Evolutionary conservation across 169 alveolate species (phyloP).

Genomic region (Perkinsus chesapeaki): DNA sequence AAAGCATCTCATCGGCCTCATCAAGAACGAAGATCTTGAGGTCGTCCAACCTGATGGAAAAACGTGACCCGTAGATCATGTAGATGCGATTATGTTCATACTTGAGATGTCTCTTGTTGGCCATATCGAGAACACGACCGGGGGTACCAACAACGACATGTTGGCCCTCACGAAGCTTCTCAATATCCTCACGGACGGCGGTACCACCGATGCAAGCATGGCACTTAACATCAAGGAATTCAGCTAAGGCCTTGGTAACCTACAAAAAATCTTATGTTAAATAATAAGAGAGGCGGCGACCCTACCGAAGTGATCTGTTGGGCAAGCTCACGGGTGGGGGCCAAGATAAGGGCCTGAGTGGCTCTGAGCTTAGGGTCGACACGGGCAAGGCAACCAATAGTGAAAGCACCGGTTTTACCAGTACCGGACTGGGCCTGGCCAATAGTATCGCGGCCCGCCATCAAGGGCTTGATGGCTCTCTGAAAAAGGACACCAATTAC

Average conservation of each 20-base stretch:
- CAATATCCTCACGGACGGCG: slow-evolving; percentile 92
- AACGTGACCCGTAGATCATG: not conserved
- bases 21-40: slow-evolving; percentile 90
- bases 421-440: slow-evolving; percentile 99
- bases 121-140: slow-evolving; percentile 97
- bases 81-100: not conserved
- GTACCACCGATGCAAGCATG: slow-evolving; percentile 99
- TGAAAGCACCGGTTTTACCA: slow-evolving; percentile 98
- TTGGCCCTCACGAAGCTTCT: slow-evolving; percentile 89
- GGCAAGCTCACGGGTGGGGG: slow-evolving; percentile 99
- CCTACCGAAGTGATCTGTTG: slow-evolving; percentile 89
- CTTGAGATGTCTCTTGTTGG: slow-evolving; percentile 79
- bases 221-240: slow-evolving; percentile 76
- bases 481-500: slow-evolving; percentile 28
- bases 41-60: slow-evolving; percentile 63
- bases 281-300: slow-evolving; percentile 2
- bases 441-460: slow-evolving; percentile 94
- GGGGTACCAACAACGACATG: slow-evolving; percentile 99
- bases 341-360: slow-evolving; percentile 90
- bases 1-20: slow-evolving; percentile 99
- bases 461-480: slow-evolving; percentile 96
- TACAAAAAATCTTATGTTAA: not conserved
- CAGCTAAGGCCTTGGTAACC: slow-evolving; percentile 72
- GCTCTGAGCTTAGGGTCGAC: slow-evolving; percentile 79
- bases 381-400: slow-evolving; percentile 86